Evolutionary conservation across 352 stramenopile species (phyloP).

Genomic region (Phytophthora colocasiae): DNA sequence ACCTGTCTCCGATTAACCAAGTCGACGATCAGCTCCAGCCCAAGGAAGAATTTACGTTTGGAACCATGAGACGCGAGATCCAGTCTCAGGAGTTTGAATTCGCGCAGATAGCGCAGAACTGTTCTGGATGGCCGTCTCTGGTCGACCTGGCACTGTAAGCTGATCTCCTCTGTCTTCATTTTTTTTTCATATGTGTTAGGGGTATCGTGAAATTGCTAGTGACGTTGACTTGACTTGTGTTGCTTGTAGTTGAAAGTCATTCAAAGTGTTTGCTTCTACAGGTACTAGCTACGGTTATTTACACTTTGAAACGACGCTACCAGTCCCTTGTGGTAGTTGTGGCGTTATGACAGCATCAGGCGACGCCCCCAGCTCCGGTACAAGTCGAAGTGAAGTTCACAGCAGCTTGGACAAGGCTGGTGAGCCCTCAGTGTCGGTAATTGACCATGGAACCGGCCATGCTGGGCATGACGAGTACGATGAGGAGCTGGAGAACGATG

Average conservation of each 20-base stretch:
- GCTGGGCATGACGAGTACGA: conserved; percentile 44
- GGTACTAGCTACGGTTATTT: background rate
- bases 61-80: conserved; percentile 21
- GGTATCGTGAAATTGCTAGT: conserved; percentile 14
- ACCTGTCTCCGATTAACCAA: conserved; percentile 11
- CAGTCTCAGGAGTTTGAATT: conserved; percentile 11
- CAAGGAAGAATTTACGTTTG: conserved; percentile 10
- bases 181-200: background rate
- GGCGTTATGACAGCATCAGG: conserved; percentile 27
- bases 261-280: conserved; percentile 1
- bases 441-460: conserved; percentile 16
- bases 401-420: conserved; percentile 20
- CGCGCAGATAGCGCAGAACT: background rate
- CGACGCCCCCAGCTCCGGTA: conserved; percentile 10
- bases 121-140: conserved; percentile 1
- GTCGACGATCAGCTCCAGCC: conserved; percentile 10
- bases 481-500: conserved; percentile 42
- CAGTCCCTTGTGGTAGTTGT: too few species aligned
- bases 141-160: conserved; percentile 32
- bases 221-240: conserved; percentile 21
- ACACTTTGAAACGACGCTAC: too few species aligned
- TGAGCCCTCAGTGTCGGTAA: background rate
- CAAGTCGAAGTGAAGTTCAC: conserved; percentile 16
- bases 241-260: conserved; percentile 18
- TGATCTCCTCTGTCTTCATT: conserved; percentile 3